Conservation (phyloP, 768 basidiomycete genomes). For the Suillus lakei region DNA sequence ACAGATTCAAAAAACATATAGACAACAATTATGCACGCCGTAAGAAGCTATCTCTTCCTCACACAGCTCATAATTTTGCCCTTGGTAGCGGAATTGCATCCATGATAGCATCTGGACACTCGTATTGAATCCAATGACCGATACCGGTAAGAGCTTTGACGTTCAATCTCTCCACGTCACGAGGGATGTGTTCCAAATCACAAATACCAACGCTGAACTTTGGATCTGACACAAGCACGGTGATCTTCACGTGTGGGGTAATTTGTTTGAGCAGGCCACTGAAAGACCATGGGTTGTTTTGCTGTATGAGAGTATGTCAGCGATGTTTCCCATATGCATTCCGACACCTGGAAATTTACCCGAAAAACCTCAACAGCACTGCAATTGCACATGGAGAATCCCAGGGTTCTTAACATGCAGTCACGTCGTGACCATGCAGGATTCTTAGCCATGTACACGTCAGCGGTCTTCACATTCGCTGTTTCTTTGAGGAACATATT, state of each 20-base stretch:
- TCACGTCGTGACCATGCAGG: conserved; percentile 25
- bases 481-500: background rate
- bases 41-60: background rate
- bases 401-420: conserved; percentile 15
- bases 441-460: conserved; percentile 11
- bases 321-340: background rate
- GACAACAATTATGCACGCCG: background rate
- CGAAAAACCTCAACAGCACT: background rate
- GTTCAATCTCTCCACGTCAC: conserved; percentile 5
- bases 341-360: background rate
- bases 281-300: conserved; percentile 26
- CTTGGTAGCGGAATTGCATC: conserved; percentile 8
- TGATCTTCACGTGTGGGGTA: conserved; percentile 16
- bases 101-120: conserved; percentile 27
- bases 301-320: background rate
- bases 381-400: conserved; percentile 11
- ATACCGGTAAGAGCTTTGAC: conserved; percentile 18
- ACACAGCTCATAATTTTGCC: background rate
- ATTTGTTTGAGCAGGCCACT: conserved; percentile 2
- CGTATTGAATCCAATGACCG: conserved; percentile 32
- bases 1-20: background rate
- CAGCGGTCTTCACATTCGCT: conserved; percentile 2
- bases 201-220: background rate
- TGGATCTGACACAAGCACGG: conserved; percentile 26
- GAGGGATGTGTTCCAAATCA: conserved; percentile 14